These are phyloP conservation scores for Clonostachys byssicola DNA, from an alignment of 2,329 filamentous ascomycete genomes.

Conservation along the genomic window DNA sequence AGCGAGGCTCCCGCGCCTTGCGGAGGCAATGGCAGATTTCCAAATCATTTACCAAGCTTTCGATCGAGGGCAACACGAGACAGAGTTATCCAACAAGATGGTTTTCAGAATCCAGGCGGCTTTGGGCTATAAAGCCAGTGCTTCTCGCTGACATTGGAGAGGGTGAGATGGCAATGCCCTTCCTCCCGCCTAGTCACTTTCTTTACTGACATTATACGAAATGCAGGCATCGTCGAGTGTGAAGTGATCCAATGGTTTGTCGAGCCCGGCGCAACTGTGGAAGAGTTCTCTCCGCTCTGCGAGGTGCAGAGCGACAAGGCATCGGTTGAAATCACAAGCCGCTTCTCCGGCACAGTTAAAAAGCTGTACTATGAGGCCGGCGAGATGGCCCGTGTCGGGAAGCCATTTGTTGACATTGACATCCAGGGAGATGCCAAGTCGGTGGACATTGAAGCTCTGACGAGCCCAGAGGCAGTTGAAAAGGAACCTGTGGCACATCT, in stretches of 20 bases:
- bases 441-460: constrained; percentile 25
- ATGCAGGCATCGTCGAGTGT: constrained; percentile 87
- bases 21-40: constrained; percentile 46
- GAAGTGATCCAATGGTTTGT: constrained; percentile 99
- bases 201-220: not conserved
- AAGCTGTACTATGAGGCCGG: constrained; percentile 94
- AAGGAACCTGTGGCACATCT: constrained; percentile 15
- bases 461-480: constrained; percentile 21
- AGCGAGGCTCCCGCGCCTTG: constrained; percentile 43
- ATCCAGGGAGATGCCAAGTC: constrained; percentile 70
- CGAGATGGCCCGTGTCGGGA: constrained; percentile 93
- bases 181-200: not conserved
- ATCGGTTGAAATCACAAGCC: constrained; percentile 84
- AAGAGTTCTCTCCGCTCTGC: constrained; percentile 96
- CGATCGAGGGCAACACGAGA: constrained; percentile 20
- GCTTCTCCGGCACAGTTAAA: constrained; percentile 93
- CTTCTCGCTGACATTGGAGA: constrained; percentile 83
- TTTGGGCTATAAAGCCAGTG: constrained; percentile 70
- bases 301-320: constrained; percentile 99
- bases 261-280: constrained; percentile 87
- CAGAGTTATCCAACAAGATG: constrained; percentile 28
- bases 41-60: constrained; percentile 25
- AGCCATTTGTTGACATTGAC: constrained; percentile 92
- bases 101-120: constrained; percentile 44
- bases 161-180: constrained; percentile 42